Conservation (phyloP, 352 stramenopile genomes). For the Pythium sp. region DNA sequence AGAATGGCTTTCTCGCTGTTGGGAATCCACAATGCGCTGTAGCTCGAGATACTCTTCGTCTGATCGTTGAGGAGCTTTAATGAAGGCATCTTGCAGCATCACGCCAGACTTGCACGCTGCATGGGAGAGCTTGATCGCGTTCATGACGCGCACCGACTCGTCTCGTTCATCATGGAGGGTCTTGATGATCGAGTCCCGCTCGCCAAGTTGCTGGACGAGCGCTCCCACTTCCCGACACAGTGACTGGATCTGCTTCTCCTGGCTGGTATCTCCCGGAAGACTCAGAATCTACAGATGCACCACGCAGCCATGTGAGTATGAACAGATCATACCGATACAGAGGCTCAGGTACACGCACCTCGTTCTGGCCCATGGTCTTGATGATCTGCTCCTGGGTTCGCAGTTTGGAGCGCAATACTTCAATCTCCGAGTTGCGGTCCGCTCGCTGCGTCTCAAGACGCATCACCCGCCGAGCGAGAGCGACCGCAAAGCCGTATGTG, state of each 20-base stretch:
- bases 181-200: slow-evolving; percentile 56
- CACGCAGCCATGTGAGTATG: not conserved
- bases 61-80: not conserved
- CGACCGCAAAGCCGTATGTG: slow-evolving; percentile 56
- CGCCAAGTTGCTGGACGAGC: slow-evolving; percentile 50
- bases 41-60: slow-evolving; percentile 22
- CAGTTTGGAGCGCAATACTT: slow-evolving; percentile 45
- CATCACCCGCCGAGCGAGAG: slow-evolving; percentile 41
- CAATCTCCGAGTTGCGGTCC: slow-evolving; percentile 40
- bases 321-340: not conserved
- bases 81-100: not conserved
- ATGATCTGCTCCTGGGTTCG: slow-evolving; percentile 57
- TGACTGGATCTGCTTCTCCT: slow-evolving; percentile 52
- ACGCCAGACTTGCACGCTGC: slow-evolving; percentile 8
- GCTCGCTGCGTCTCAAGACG: slow-evolving; percentile 37
- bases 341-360: slow-evolving; percentile 22
- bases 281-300: slow-evolving; percentile 20
- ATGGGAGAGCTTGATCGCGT: slow-evolving; percentile 41
- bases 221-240: slow-evolving; percentile 56
- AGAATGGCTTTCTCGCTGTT: not conserved
- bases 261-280: slow-evolving; percentile 31
- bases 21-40: slow-evolving; percentile 2
- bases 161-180: slow-evolving; percentile 53
- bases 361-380: slow-evolving; percentile 40
- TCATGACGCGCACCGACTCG: slow-evolving; percentile 36